Evolutionary conservation across 805 yeast species (phyloP), one percentile per base, ranked within the genome.

Genomic region (Candida chilensis): DNA sequence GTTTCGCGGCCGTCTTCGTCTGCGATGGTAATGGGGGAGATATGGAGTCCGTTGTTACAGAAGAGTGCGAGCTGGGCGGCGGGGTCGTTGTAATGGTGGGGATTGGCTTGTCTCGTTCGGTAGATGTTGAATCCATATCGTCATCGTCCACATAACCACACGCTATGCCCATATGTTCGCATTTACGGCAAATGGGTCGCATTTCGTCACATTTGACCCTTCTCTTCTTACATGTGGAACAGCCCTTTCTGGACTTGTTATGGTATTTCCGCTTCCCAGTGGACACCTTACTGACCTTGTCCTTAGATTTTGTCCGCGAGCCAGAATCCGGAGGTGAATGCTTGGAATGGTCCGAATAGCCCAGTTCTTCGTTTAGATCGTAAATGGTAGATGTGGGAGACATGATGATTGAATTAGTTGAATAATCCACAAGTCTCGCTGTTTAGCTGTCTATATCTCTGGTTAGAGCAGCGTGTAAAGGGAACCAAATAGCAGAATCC

Each of bases 131-230:
- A 18, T 27, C 30, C 5, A 6, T 7, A 17, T 27, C 21, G 7
- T 17, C 10, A 11, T 27, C 24, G 15, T n/a, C 28, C 35, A 5
- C 49, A 44, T 82, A 87, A 3, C 79, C 69, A 55, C 97, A 88
- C 17, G 71, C 78, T 20, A 88, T 62, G 15, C 82, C 79, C 75
- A 88, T 72, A 37, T 86, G 78, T 29, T 63, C 55, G 54, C 97
- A 88, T 54, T 86, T 86, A 15, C 60, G 60, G 52, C 97, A 88
- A 5, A 61, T 49, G 1, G 96, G 96, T 36, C 76, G 80, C 1
- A 61, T 60, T 52, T 90, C 96, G 50, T 88, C 96, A 62, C 97
- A 88, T 50, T 88, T 88, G 24, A 90, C 96, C 30, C 96, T 64
- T 43, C 97, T 70, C 39, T 74, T 70, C 48, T 88, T 88, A 56